Evolutionary conservation across 73 alveolate genomes (phyloP), one percentile per base, ranked within the genome.

Genomic region (Paramecium tetraurelia): DNA sequence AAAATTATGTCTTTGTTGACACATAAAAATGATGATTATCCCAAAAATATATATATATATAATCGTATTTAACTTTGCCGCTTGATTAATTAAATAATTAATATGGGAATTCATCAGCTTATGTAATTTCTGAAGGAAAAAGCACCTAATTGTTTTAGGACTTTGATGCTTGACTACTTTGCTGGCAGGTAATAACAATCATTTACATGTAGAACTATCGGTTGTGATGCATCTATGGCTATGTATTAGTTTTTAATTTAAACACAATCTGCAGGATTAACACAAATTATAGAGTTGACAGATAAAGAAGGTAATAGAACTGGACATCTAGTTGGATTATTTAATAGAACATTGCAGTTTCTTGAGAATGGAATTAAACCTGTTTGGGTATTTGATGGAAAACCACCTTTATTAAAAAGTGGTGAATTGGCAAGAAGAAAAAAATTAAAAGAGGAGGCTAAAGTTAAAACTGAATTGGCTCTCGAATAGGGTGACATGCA

Each of bases 371-470:
- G 99, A 7, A 93, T 98, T 1, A 93, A 98, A 86, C 99, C 99
- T 7, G 93, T 96, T 36, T 98, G 99, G 99, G 99, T 98, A 2
- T 98, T 98, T 83, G 99, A 98, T 92, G 99, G 99, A 0, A 97
- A 96, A 84, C 99, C 99, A 6, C 99, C 99, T 1, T 95, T 86
- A 38, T 96, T 98, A 70, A 98, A 98, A 89, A 29, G 93, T 40
- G 96, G 96, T 44, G 97, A 84, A 80, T 69, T 96, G 21, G 92
- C 93, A 18, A 96, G 93, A 77, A 96, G 99, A 94, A 89, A 96
- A 86, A 93, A 92, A 86, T 85, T 86, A 36, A 97, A 97, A 76
- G 96, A 94, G 18, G 96, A 95, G 58, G 99, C 98, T 5, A 96
- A 94, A 80, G 95, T 57, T 58, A 94, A 96, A 83, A 85, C 92